Percentiles rank a stretch among this genome's conserved stretches.
Conservation (phyloP, 768 basidiomycete genomes). For the Kwoniella dendrophila region DNA sequence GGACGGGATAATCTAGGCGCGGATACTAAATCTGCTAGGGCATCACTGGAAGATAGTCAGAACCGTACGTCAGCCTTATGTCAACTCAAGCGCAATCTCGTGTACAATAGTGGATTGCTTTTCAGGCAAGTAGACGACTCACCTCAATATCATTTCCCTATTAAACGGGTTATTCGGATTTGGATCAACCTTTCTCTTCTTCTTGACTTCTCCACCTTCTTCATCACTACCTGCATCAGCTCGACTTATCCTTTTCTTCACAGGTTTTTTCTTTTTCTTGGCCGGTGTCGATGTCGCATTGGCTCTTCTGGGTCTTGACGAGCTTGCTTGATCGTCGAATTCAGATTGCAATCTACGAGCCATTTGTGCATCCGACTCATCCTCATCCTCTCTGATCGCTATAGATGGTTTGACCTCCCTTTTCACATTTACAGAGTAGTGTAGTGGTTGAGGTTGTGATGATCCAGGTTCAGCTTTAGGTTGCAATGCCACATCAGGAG, state of each 20-base stretch:
- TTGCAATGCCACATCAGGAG: conserved; percentile 20
- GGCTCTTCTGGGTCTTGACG: conserved; percentile 57
- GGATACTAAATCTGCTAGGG: conserved; percentile 71
- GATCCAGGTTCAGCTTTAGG: conserved; percentile 28
- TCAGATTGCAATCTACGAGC: conserved; percentile 72
- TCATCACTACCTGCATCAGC: conserved; percentile 48
- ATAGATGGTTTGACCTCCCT: conserved; percentile 16
- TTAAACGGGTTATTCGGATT: conserved; percentile 51
- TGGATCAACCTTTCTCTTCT: conserved; percentile 61
- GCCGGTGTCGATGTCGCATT: conserved; percentile 21
- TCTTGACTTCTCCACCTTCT: conserved; percentile 47
- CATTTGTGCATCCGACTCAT: conserved; percentile 69
- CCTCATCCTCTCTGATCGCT: conserved; percentile 54
- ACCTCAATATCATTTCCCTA: conserved; percentile 61
- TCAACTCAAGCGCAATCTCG: conserved; percentile 58
- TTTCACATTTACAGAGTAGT: conserved; percentile 15
- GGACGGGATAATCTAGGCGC: conserved; percentile 75
- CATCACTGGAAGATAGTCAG: conserved; percentile 61
- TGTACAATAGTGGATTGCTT: conserved; percentile 57
- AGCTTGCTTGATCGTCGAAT: conserved; percentile 60
- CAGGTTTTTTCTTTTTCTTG: conserved; percentile 27
- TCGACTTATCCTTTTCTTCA: conserved; percentile 54
- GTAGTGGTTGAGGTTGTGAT: conserved; percentile 30
- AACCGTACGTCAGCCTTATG: neutral
- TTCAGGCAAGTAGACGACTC: conserved; percentile 57